A percentile compares a stretch with the other conserved stretches of the same genome.
Evolutionary conservation across 768 basidiomycete genomes (phyloP).

Genomic region (Kwoniella sp.): DNA sequence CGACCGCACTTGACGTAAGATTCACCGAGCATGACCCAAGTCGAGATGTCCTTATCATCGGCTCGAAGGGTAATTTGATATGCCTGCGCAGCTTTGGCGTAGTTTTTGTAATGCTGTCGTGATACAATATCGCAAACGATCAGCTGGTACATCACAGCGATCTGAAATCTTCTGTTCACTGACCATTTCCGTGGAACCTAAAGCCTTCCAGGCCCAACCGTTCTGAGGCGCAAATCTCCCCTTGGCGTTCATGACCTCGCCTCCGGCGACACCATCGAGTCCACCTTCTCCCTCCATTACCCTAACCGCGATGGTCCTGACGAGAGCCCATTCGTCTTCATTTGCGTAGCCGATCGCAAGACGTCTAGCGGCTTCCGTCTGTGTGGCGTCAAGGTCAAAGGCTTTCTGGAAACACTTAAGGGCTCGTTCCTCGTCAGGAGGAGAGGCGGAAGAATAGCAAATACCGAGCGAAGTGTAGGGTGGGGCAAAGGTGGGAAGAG

Average conservation of each 20-base stretch:
- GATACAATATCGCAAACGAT: background rate
- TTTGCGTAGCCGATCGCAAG: constrained; percentile 88
- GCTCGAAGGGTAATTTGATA: constrained; percentile 84
- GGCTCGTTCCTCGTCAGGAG: constrained; percentile 79
- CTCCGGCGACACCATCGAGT: constrained; percentile 62
- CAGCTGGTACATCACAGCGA: constrained; percentile 1
- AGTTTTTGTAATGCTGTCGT: constrained; percentile 59
- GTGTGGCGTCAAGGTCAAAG: constrained; percentile 89
- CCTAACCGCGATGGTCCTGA: constrained; percentile 87
- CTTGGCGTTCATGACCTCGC: constrained; percentile 56
- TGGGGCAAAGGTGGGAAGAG: constrained; percentile 74
- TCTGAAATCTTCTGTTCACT: constrained; percentile 44
- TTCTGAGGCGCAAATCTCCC: constrained; percentile 65
- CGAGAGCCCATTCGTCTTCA: constrained; percentile 91
- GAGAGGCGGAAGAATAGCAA: constrained; percentile 75
- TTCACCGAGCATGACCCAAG: constrained; percentile 92
- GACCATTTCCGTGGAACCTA: constrained; percentile 88
- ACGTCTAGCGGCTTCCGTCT: constrained; percentile 77
- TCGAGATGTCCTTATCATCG: constrained; percentile 70
- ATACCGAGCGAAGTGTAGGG: constrained; percentile 91
- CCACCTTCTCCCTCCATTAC: constrained; percentile 94
- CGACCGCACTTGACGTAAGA: constrained; percentile 86
- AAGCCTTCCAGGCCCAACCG: constrained; percentile 97
- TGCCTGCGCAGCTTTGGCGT: constrained; percentile 72
- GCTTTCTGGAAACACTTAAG: constrained; percentile 98